Evolutionary conservation across 768 basidiomycete species (phyloP).

Genomic region (Gymnopilus junonius): DNA sequence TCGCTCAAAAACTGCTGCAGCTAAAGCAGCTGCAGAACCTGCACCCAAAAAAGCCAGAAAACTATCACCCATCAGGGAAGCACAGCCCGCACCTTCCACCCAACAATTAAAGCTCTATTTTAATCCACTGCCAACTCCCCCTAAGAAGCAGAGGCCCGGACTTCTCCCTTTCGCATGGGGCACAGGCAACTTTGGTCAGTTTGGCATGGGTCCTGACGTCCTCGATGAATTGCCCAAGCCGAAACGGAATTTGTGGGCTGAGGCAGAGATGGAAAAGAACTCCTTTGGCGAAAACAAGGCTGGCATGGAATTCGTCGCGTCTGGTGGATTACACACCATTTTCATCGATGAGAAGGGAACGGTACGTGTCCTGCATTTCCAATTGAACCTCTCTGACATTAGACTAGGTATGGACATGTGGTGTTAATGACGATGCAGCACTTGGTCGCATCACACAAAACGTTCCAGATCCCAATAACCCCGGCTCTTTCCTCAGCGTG

Average conservation of each 20-base stretch:
- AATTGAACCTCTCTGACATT: conserved; percentile 8
- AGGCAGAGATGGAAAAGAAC: conserved; percentile 73
- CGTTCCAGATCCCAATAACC: conserved; percentile 63
- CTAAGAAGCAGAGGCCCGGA: conserved; percentile 62
- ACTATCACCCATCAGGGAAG: conserved; percentile 26
- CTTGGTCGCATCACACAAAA: conserved; percentile 77
- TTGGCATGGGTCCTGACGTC: conserved; percentile 83
- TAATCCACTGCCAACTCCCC: conserved; percentile 66
- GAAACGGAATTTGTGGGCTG: conserved; percentile 76
- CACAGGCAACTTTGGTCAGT: conserved; percentile 93
- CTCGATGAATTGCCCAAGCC: conserved; percentile 79
- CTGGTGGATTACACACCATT: conserved; percentile 89
- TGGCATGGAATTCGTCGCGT: conserved; percentile 81
- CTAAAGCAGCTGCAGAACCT: conserved; percentile 11
- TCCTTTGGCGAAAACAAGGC: conserved; percentile 71
- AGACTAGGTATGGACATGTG: conserved; percentile 84
- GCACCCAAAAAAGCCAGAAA: conserved; percentile 22
- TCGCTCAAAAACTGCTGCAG: conserved; percentile 22
- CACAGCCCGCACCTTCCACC: conserved; percentile 19
- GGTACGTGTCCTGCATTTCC: conserved; percentile 53
- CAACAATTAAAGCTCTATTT: conserved; percentile 57
- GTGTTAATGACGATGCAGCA: conserved; percentile 88
- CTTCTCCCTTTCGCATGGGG: conserved; percentile 87
- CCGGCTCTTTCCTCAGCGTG: conserved; percentile 58
- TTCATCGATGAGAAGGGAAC: conserved; percentile 90